Percentiles rank a stretch among this genome's conserved stretches.
phyloP scores from a whole-genome alignment of 1,139 yeast species.

The Insectozyma bohioensis region DNA sequence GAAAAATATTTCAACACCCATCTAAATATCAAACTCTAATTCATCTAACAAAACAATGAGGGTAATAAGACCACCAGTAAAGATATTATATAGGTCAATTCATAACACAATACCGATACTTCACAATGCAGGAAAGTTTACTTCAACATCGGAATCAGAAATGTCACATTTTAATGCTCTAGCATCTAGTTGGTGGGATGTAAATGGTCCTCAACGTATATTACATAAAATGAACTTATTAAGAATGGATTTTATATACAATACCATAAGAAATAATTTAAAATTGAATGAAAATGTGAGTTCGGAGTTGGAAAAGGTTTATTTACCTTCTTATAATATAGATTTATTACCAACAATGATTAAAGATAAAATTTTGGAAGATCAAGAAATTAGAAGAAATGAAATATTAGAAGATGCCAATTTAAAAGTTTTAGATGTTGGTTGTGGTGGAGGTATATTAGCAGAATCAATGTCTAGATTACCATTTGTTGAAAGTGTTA shows the following conservation, averaged over 20 bases:
- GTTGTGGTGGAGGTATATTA: conserved; percentile 97
- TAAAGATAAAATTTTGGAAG: conserved; percentile 44
- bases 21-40: too few species aligned
- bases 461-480: conserved; percentile 85
- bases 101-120: conserved; percentile 1
- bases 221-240: conserved; percentile 91
- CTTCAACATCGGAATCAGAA: conserved; percentile 42
- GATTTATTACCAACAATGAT: conserved; percentile 62
- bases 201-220: conserved; percentile 87
- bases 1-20: too few species aligned
- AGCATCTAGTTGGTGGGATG: conserved; percentile 97
- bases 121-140: conserved; percentile 5
- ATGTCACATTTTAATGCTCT: conserved; percentile 77
- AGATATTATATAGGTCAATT: conserved; percentile 4
- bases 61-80: too few species aligned
- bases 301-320: conserved; percentile 49
- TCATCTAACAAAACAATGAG: too few species aligned
- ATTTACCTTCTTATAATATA: conserved; percentile 76
- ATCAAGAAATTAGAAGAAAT: conserved; percentile 46
- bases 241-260: conserved; percentile 81
- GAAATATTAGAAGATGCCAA: conserved; percentile 34
- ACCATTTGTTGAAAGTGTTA: conserved; percentile 59
- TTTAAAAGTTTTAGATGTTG: conserved; percentile 74
- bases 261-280: conserved; percentile 51
- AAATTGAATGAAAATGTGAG: conserved; percentile 39